phyloP scores from a whole-genome alignment of 1,284 basidiomycete species.

The Thecaphora thlaspeos region DNA sequence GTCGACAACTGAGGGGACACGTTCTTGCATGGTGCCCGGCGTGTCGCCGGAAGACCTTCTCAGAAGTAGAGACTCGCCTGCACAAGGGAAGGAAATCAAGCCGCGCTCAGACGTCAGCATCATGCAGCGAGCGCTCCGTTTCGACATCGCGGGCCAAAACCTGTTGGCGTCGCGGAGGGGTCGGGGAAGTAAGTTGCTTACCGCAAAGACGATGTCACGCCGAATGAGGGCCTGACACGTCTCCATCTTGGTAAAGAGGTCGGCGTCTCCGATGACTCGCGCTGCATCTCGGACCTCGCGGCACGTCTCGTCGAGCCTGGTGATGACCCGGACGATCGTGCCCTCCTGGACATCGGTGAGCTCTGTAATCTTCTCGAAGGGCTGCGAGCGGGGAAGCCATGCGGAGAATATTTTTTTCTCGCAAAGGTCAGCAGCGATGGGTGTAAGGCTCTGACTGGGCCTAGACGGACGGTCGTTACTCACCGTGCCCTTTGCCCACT shows the following conservation, averaged over 20 bases:
- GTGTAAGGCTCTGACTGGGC: no score
- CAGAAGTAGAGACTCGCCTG: conserved; percentile 1
- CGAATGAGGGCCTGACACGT: conserved; percentile 81
- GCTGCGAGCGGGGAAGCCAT: conserved; percentile 61
- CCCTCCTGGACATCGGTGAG: conserved; percentile 96
- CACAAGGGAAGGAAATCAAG: neutral
- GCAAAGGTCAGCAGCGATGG: no score
- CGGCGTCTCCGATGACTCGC: conserved; percentile 92
- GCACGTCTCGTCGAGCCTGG: conserved; percentile 93
- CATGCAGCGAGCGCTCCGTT: no score
- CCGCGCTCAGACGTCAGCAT: no score
- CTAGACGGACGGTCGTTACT: no score
- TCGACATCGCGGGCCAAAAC: no score
- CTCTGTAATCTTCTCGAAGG: conserved; percentile 88
- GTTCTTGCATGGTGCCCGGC: no score
- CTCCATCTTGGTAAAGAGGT: conserved; percentile 96
- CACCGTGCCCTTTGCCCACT: conserved; percentile 98
- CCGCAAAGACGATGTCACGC: conserved; percentile 56
- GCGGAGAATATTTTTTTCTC: neutral
- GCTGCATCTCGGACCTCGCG: conserved; percentile 95
- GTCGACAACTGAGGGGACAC: no score
- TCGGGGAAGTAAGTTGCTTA: neutral
- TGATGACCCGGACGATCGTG: conserved; percentile 94
- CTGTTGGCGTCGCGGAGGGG: no score
- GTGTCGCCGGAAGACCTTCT: no score